Base-by-base conservation (phyloP, 805 yeast genomes). In the Lipomyces yamadae region DNA sequence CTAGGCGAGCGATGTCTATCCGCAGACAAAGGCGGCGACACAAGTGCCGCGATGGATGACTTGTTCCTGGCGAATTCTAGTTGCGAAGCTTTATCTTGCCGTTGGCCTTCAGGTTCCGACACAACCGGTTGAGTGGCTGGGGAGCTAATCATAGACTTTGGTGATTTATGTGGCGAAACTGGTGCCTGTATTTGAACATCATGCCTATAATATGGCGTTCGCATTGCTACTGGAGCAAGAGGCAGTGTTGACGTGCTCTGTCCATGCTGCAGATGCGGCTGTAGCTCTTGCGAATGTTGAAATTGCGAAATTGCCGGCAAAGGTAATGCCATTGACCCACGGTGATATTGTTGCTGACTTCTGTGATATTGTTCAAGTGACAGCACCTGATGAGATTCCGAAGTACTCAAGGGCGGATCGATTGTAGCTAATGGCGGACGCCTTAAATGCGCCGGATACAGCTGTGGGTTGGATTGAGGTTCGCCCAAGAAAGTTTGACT, bases 11-110 rank as follows among this genome's bases (percentile, higher is more conserved):
- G 45, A 15, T 29, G 54, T 29, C 37, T 15, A 15, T n/a, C 37
- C 4, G 13, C n/a, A 5, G 50, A 10, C 4, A 58, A 32, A 13
- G 32, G 30, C 13, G 67, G 67, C 13, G 61, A 50, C 15, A 61
- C 39, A 30, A 64, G 37, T 8, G 60, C 60, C 10, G 61, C 61
- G 1, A 61, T 64, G 3, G 67, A 60, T 33, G 57, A 50, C 56
- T 50, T 55, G 11, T 56, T 60, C 18, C 62, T 58, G 56, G 33
- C 39, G 32, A 24, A 24, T 7, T 48, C 24, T 5, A 55, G 8
- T 10, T n/a, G 59, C 13, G 32, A n/a, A 10, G 58, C 30, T 33
- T 54, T n/a, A 8, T 5, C 57, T 54, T 13, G 57, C 35, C 18
- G n/a, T 4, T 32, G 29, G 18, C n/a, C n/a, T 5, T 7, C 18